phyloP scores from a whole-genome alignment of 2,329 filamentous ascomycete species.

The Pseudocercospora ulei region DNA sequence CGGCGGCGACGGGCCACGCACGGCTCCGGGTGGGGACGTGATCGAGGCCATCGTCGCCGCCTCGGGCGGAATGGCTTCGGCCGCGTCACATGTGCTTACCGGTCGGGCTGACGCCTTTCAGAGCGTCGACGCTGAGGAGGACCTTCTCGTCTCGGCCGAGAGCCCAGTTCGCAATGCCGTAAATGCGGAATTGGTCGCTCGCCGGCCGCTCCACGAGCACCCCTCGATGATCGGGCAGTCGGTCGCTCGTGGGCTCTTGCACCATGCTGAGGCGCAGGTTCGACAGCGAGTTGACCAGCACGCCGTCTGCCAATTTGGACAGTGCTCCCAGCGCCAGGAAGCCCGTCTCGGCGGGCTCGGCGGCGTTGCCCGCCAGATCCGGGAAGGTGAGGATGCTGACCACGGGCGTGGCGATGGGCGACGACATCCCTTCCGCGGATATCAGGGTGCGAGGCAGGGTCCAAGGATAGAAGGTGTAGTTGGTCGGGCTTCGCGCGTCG shows the following conservation, averaged over 20 bases:
- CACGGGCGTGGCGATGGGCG: slow-evolving; percentile 58
- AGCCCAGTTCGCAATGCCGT: slow-evolving; percentile 67
- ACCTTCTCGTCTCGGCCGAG: slow-evolving; percentile 83
- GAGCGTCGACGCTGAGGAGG: slow-evolving; percentile 63
- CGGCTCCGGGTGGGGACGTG: too few relatives aligned
- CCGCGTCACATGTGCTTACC: too few relatives aligned
- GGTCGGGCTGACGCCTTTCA: slow-evolving; percentile 57
- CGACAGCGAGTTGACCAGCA: slow-evolving; percentile 52
- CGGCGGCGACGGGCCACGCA: too few relatives aligned
- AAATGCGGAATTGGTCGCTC: slow-evolving; percentile 56
- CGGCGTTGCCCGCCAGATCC: slow-evolving; percentile 33
- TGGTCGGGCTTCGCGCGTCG: slow-evolving; percentile 53
- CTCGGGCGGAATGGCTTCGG: too few relatives aligned
- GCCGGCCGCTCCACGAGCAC: slow-evolving; percentile 36
- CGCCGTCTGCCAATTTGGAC: slow-evolving; percentile 50
- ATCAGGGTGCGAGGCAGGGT: slow-evolving; percentile 69
- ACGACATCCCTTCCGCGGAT: slow-evolving; percentile 66
- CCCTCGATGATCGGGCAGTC: slow-evolving; percentile 29
- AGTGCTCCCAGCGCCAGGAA: slow-evolving; percentile 37
- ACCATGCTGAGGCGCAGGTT: slow-evolving; percentile 57
- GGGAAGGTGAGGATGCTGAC: slow-evolving; percentile 64
- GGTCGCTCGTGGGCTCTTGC: slow-evolving; percentile 46
- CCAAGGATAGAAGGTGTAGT: slow-evolving; percentile 87
- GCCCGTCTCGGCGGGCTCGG: slow-evolving; percentile 16
- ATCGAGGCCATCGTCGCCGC: too few relatives aligned